Conservation (phyloP, 139 green algal species). For the Picochlorum sp. region DNA sequence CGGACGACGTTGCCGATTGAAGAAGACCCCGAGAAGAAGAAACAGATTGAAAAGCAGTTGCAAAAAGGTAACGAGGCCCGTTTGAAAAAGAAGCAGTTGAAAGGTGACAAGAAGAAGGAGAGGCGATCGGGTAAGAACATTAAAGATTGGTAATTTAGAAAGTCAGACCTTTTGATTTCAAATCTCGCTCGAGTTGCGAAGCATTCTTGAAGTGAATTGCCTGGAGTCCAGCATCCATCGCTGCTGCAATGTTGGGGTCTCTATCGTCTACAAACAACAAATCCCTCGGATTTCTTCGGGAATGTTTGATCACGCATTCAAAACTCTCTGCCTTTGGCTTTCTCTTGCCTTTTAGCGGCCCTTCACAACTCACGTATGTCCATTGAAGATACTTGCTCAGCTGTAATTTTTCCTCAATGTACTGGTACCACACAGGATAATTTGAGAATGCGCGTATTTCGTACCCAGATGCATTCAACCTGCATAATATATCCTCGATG, state of each 20-base stretch:
- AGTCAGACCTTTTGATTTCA: constrained; percentile 24
- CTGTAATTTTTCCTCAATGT: constrained; percentile 73
- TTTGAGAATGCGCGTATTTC: constrained; percentile 66
- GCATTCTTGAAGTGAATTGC: constrained; percentile 38
- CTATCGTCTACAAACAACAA: constrained; percentile 68
- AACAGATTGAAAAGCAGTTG: constrained; percentile 63
- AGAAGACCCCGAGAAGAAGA: constrained; percentile 68
- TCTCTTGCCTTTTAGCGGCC: constrained; percentile 57
- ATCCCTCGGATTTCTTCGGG: constrained; percentile 14
- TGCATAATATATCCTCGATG: constrained; percentile 57
- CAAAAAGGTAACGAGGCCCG: constrained; percentile 66
- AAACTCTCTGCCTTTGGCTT: constrained; percentile 55
- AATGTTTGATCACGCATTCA: constrained; percentile 20
- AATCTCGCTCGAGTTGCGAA: constrained; percentile 22
- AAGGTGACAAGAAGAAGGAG: constrained; percentile 69
- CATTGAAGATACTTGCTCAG: constrained; percentile 62
- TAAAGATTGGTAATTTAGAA: constrained; percentile 28
- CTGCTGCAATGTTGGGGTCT: constrained; percentile 27
- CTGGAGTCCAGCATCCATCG: constrained; percentile 27
- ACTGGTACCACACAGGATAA: constrained; percentile 65
- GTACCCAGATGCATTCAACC: constrained; percentile 41
- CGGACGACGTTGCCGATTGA: constrained; percentile 61
- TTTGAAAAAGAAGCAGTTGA: constrained; percentile 67
- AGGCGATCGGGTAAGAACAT: constrained; percentile 46
- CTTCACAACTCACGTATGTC: constrained; percentile 77